phyloP scores from a whole-genome alignment of 139 green algal genomes.

The Ettlia oleoabundans region DNA sequence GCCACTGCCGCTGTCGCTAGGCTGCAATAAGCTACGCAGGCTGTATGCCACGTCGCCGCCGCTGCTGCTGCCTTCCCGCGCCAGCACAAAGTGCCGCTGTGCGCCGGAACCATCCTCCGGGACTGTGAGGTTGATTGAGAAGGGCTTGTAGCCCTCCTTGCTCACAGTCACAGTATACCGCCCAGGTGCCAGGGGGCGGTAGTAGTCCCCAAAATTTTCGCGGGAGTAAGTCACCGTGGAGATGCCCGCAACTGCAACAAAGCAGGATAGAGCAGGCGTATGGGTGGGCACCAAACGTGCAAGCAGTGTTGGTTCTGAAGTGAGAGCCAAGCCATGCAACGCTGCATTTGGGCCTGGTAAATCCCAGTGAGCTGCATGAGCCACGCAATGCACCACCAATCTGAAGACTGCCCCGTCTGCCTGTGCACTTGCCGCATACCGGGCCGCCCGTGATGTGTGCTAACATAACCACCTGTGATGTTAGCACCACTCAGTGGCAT shows the following conservation, averaged over 20 bases:
- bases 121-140: slow-evolving; percentile 23
- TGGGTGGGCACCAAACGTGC: background rate
- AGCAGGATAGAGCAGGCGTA: background rate
- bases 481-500: slow-evolving; percentile 26
- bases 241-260: slow-evolving; percentile 56
- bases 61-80: background rate
- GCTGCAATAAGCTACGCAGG: background rate
- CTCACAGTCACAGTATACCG: slow-evolving; percentile 59
- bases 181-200: slow-evolving; percentile 71
- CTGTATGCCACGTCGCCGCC: background rate
- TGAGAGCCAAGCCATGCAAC: too few relatives aligned
- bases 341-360: too few relatives aligned
- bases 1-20: background rate
- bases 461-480: slow-evolving; percentile 11
- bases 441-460: too few relatives aligned
- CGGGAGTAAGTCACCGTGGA: slow-evolving; percentile 28
- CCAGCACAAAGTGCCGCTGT: slow-evolving; percentile 44
- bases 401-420: too few relatives aligned
- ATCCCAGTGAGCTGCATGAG: too few relatives aligned
- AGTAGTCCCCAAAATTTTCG: slow-evolving; percentile 57
- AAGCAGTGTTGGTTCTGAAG: background rate
- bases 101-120: slow-evolving; percentile 44
- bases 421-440: too few relatives aligned
- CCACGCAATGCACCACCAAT: too few relatives aligned
- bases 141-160: slow-evolving; percentile 42